Conservation (phyloP, 352 stramenopile species). For the Pythium vanterpoolii region DNA sequence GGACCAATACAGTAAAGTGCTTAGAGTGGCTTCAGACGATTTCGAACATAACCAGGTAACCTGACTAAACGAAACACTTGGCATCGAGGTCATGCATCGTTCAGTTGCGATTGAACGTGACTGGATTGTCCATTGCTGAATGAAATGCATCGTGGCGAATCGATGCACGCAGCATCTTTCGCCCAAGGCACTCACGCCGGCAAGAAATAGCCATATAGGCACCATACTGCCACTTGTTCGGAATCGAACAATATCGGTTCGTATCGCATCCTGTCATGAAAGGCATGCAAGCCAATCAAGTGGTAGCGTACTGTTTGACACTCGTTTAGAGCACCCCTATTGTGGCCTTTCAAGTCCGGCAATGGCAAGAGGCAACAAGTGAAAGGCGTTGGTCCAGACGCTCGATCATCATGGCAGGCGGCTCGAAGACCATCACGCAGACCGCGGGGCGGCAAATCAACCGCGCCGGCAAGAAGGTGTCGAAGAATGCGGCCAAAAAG, state of each 20-base stretch:
- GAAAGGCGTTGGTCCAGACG: slow-evolving; percentile 5
- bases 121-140: not conserved
- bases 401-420: slow-evolving; percentile 45
- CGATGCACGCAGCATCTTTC: not conserved
- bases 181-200: not conserved
- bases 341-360: slow-evolving; percentile 26
- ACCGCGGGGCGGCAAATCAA: slow-evolving; percentile 67
- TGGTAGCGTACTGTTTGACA: slow-evolving; percentile 11
- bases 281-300: slow-evolving; percentile 32
- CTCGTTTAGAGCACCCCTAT: slow-evolving; percentile 12
- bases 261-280: slow-evolving; percentile 8
- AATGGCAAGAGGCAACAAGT: slow-evolving; percentile 21
- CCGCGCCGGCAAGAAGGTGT: slow-evolving; percentile 60
- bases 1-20: not conserved
- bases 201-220: not conserved
- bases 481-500: slow-evolving; percentile 65
- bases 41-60: slow-evolving; percentile 13
- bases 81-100: not conserved
- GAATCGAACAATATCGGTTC: slow-evolving; percentile 22
- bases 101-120: not conserved
- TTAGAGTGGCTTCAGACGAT: not conserved
- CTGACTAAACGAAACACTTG: not conserved
- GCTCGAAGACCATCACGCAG: slow-evolving; percentile 63
- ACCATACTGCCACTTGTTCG: not conserved
- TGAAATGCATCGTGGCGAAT: not conserved